Base-by-base conservation (phyloP, 2,329 filamentous ascomycete genomes). In the Fusarium stilboides region DNA sequence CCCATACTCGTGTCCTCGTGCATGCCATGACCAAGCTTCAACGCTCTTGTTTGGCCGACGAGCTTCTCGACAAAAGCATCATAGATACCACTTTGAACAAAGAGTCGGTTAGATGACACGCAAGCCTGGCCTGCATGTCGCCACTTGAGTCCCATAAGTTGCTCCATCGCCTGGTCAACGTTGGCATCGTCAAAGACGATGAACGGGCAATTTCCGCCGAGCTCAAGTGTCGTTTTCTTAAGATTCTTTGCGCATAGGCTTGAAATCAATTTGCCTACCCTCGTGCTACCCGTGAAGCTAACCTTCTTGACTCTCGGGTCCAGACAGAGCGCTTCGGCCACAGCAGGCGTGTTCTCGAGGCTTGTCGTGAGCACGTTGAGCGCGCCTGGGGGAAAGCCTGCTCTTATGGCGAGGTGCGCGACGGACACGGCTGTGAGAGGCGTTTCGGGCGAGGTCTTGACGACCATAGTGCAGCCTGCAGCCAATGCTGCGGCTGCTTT, bases 281-380 rank as follows among this genome's bases (percentile, higher is more conserved):
- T 79, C 0, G 92, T 93, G 72, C 87, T 89, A n/a, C 93, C 93
- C 0, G 92, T 95, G 74, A 95, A 96, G 63, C 91, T 92, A 60
- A 95, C 84, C 76, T 94, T 94, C 52, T 81, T 82, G 2, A 85
- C 79, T 1, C 78, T 60, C 0, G 79, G 80, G 54, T 85, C 81
- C 15, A 79, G 77, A 62, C 83, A 85, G 2, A 86, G 78, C 4
- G 80, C 80, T 73, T 85, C 83, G 5, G 80, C 80, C 3, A 86
- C 75, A 1, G 68, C 46, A 0, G 84, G 83, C 0, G 84, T 85
- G 47, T 82, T 81, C 1, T 75, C 76, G 2, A 83, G 69, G 5
- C 79, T 81, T 0, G 84, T 84, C 0, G 82, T 81, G 44, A 86
- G 45, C 1, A 85, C 79, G 31, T 84, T 84, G 17, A 97, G 85